A percentile compares a stretch with the other conserved stretches of the same genome.
phyloP scores from a whole-genome alignment of 441 rosid species.

The Pelargonium hybrid region DNA sequence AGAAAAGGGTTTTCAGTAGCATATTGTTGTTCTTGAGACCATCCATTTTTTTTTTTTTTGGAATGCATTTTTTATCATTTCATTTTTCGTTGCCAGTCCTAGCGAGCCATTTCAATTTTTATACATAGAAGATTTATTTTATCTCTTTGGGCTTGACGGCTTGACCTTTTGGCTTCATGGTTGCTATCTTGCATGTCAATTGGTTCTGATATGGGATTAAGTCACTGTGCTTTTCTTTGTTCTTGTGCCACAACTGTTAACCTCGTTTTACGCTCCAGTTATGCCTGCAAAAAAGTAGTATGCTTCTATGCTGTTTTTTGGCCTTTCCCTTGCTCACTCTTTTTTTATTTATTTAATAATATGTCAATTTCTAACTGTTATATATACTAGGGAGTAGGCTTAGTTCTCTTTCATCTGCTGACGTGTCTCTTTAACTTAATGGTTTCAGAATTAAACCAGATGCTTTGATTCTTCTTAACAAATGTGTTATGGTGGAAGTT shows the following conservation, averaged over 20 bases:
- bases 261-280: neutral
- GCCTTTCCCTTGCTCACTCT: neutral
- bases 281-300: neutral
- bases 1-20: neutral
- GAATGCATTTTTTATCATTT: too few species aligned
- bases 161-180: neutral
- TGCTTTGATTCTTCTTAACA: conserved; percentile 45
- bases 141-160: neutral
- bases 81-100: neutral
- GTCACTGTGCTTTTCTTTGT: neutral
- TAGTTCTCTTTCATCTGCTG: neutral
- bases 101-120: neutral
- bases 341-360: neutral
- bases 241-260: neutral
- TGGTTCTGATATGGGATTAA: neutral
- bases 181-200: too few species aligned
- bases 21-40: neutral
- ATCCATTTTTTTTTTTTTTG: neutral
- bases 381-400: neutral
- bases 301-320: neutral
- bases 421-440: neutral
- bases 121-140: neutral
- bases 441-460: conserved; percentile 42
- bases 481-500: conserved; percentile 49
- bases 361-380: neutral